These are phyloP conservation scores for Glaciozyma martinii DNA, from an alignment of 768 basidiomycete genomes.

Conservation along the genomic window DNA sequence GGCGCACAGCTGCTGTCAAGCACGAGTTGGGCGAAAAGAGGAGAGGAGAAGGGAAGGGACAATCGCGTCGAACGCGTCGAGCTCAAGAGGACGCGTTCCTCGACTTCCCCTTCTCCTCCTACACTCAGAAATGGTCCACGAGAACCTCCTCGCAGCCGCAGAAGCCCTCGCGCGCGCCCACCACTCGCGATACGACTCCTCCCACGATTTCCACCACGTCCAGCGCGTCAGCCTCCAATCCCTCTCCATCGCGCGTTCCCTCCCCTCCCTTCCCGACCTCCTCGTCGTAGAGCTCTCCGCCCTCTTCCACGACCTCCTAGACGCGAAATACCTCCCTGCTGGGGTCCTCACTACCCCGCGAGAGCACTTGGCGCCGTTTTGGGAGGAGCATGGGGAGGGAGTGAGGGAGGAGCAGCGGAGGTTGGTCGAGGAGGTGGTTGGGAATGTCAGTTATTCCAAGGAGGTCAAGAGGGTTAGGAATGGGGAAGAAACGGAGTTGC, in stretches of 20 bases:
- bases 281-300: constrained; percentile 31
- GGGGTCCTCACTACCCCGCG: neutral
- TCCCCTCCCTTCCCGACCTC: constrained; percentile 13
- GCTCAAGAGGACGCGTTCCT: neutral
- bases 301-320: constrained; percentile 32
- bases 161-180: constrained; percentile 10
- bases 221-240: constrained; percentile 15
- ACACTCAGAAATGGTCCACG: neutral
- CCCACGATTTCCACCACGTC: constrained; percentile 28
- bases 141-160: constrained; percentile 4
- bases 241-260: constrained; percentile 17
- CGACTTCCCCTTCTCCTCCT: neutral
- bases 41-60: no score
- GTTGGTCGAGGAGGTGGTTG: constrained; percentile 21
- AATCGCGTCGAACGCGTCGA: no score
- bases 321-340: constrained; percentile 26
- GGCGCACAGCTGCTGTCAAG: no score
- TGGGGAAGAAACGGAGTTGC: constrained; percentile 13
- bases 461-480: constrained; percentile 14
- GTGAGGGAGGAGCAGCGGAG: neutral
- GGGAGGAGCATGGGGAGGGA: neutral
- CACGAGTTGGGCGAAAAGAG: no score
- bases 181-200: constrained; percentile 24
- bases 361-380: constrained; percentile 1
- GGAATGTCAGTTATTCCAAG: constrained; percentile 28